Base-by-base conservation (phyloP, 2,329 filamentous ascomycete species). In the Drechslera avenae region DNA sequence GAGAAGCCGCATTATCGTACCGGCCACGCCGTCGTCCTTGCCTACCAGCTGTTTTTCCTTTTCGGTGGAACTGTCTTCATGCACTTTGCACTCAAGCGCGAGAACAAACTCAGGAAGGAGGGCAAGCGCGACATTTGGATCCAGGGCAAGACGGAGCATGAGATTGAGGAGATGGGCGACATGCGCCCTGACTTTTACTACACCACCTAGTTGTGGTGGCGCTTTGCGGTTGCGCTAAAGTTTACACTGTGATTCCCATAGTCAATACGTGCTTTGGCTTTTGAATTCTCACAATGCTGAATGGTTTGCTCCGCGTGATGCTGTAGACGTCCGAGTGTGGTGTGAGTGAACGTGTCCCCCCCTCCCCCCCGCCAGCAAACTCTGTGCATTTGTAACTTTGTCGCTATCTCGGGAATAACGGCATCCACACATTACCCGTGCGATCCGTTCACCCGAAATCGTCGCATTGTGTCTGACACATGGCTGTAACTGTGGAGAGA, bases 1-100 rank as follows among this genome's bases (percentile, higher is more conserved):
- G 78, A 84, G 68, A 83, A 60, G 55, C 90, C 87, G 1, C 80
- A 81, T 18, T 96, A 86, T 76, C 82, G 81, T 40, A 81, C 85
- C 3, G 92, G 92, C 2, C 91, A 97, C 63, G 86, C 82, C 7
- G 80, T 86, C 1, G 85, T 96, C 3, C 75, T 96, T 35, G 88
- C 78, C 0, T 96, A 92, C 73, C 80, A 91, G 73, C 76, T 83
- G 4, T 52, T 90, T 1, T 90, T 86, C 66, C 75, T 91, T n/a
- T 78, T 91, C 12, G 83, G 86, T 1, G 90, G 90, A 2, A 89
- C 85, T 35, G 60, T 89, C 3, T 63, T 88, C 43, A 86, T 90
- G 75, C 83, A 86, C 49, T 51, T 82, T 2, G 61, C 88, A 43
- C 79, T 94, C 17, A 76, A 76, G 31, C 75, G 79, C 6, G 90